Percentiles rank a stretch among this genome's conserved stretches.
Conservation (phyloP, 2,329 filamentous ascomycete genomes). For the Teratosphaeria zuluensis region DNA sequence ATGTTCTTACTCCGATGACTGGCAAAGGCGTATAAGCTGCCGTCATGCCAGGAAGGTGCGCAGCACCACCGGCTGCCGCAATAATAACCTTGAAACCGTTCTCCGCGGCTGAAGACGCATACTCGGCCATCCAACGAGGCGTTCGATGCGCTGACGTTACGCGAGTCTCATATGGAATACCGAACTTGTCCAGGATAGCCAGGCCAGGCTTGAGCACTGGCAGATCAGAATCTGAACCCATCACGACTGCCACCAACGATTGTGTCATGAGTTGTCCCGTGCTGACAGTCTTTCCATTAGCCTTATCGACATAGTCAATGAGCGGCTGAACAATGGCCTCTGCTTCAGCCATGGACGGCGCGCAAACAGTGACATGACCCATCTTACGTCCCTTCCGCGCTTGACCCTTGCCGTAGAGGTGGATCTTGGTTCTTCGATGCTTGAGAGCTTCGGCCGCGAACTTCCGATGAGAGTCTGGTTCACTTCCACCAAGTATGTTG, state of each 20-base stretch:
- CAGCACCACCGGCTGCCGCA: slow-evolving; percentile 40
- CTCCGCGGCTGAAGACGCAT: slow-evolving; percentile 30
- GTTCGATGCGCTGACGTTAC: slow-evolving; percentile 64
- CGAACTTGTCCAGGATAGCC: slow-evolving; percentile 57
- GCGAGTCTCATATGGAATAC: slow-evolving; percentile 61
- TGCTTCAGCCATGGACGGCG: slow-evolving; percentile 56
- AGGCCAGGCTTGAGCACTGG: slow-evolving; percentile 56
- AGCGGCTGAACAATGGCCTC: slow-evolving; percentile 60
- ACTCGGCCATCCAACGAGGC: slow-evolving; percentile 38
- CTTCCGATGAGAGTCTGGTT: slow-evolving; percentile 52
- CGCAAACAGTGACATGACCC: slow-evolving; percentile 80
- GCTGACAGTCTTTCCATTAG: slow-evolving; percentile 36
- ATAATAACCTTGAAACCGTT: slow-evolving; percentile 38
- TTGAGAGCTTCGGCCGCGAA: slow-evolving; percentile 48
- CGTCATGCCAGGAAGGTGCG: slow-evolving; percentile 44
- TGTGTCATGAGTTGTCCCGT: slow-evolving; percentile 10
- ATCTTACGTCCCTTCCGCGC: slow-evolving; percentile 87
- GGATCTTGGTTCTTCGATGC: slow-evolving; percentile 52
- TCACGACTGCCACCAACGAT: slow-evolving; percentile 65
- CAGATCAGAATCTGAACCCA: slow-evolving; percentile 75
- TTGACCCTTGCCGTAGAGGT: slow-evolving; percentile 82
- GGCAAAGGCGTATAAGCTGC: slow-evolving; percentile 41
- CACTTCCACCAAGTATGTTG: slow-evolving; percentile 66
- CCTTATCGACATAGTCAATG: slow-evolving; percentile 52
- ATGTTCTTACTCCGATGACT: slow-evolving; percentile 32